These are phyloP conservation scores for Termitomyces sp. DNA, from an alignment of 768 basidiomycete species.

Conservation along the genomic window DNA sequence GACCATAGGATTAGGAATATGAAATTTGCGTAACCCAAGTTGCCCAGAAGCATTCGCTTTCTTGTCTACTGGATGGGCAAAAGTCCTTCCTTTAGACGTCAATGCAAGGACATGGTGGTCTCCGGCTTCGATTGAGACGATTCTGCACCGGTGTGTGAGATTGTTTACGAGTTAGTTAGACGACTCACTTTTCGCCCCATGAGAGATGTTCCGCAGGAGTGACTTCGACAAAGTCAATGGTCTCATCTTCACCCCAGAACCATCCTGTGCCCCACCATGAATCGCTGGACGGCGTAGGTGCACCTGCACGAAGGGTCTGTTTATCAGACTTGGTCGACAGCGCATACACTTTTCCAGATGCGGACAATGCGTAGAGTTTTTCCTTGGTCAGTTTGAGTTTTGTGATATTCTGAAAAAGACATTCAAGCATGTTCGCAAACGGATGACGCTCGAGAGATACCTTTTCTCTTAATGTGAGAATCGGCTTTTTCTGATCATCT, in stretches of 20 bases:
- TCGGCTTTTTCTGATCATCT: conserved; percentile 30
- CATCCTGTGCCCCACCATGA: conserved; percentile 61
- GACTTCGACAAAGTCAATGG: conserved; percentile 57
- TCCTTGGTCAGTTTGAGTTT: conserved; percentile 53
- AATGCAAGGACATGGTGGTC: conserved; percentile 65
- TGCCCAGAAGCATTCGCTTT: conserved; percentile 79
- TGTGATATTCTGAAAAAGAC: conserved; percentile 52
- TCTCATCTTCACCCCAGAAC: conserved; percentile 48
- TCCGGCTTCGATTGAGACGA: conserved; percentile 71
- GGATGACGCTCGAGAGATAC: conserved; percentile 23
- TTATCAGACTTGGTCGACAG: conserved; percentile 46
- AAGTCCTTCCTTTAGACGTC: conserved; percentile 70
- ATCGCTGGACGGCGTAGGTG: conserved; percentile 35
- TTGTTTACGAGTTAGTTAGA: background rate
- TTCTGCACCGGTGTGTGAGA: conserved; percentile 31
- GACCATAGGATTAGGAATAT: conserved; percentile 35
- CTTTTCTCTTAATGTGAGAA: conserved; percentile 57
- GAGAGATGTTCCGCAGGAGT: conserved; percentile 45
- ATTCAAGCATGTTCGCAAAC: background rate
- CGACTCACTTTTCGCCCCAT: conserved; percentile 61
- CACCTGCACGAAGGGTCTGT: conserved; percentile 36
- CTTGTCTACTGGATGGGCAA: conserved; percentile 69
- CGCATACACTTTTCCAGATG: conserved; percentile 69
- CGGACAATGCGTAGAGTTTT: conserved; percentile 73
- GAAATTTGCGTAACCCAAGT: conserved; percentile 68